Evolutionary conservation across 176 grass and related monocot species (phyloP).

Genomic region (Chloris gayana): DNA sequence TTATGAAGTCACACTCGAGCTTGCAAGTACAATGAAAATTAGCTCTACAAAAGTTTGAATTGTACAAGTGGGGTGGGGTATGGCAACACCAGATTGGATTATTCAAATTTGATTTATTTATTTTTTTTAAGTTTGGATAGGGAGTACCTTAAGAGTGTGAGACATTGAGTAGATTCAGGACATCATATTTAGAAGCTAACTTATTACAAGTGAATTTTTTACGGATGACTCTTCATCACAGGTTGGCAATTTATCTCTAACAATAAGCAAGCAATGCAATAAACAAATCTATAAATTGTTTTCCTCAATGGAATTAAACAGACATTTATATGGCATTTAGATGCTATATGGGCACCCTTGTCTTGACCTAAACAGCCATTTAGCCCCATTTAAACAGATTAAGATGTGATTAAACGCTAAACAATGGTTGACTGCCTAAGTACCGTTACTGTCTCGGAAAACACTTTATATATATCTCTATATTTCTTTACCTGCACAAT

Average conservation of each 20-base stretch:
- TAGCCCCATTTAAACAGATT: too few species aligned
- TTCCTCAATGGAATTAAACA: too few species aligned
- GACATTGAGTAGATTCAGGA: background rate
- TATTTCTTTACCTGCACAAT: background rate
- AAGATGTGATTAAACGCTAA: too few species aligned
- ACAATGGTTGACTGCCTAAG: too few species aligned
- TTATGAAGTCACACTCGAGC: background rate
- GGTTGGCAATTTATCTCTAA: background rate
- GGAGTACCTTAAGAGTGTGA: background rate
- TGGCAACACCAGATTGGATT: background rate
- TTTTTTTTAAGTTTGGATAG: background rate
- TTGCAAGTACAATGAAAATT: background rate
- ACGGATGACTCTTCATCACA: background rate
- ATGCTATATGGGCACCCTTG: too few species aligned
- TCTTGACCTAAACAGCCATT: too few species aligned
- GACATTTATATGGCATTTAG: too few species aligned
- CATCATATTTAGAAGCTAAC: background rate
- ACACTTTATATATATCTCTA: too few species aligned
- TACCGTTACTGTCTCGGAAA: too few species aligned
- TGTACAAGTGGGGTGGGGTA: background rate
- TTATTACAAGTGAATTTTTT: background rate
- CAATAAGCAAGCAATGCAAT: background rate
- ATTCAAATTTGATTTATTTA: background rate
- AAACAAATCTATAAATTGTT: too few species aligned
- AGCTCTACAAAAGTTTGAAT: background rate